phyloP scores from a whole-genome alignment of 768 basidiomycete species.

The Boletellus ananiceps region DNA sequence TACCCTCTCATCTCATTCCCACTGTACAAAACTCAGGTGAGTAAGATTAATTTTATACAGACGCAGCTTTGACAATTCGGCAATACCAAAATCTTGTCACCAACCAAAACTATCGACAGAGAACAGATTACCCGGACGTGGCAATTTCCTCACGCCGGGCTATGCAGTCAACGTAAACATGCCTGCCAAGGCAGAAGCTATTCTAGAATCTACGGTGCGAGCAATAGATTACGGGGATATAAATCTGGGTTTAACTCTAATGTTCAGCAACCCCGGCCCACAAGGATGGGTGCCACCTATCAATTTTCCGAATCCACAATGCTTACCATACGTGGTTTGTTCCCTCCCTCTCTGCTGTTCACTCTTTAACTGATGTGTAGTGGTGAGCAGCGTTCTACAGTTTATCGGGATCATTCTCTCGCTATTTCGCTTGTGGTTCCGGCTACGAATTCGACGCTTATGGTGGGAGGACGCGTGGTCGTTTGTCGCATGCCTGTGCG shows the following conservation, averaged over 20 bases:
- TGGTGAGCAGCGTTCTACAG: conserved; percentile 4
- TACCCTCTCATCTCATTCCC: not conserved
- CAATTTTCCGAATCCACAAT: conserved; percentile 12
- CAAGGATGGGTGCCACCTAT: conserved; percentile 6
- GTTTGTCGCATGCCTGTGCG: conserved; percentile 6
- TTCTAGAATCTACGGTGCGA: not conserved
- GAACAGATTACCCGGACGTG: not conserved
- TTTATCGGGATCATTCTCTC: conserved; percentile 11
- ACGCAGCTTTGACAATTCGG: not conserved
- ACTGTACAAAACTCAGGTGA: not conserved
- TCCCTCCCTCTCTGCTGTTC: not conserved
- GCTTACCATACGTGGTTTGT: conserved; percentile 10
- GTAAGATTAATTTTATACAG: not conserved
- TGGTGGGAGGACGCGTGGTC: conserved; percentile 25
- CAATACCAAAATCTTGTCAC: not conserved
- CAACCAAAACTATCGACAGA: not conserved
- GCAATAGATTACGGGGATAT: not conserved
- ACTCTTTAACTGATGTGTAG: conserved; percentile 3
- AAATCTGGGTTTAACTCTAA: not conserved
- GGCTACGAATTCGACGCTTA: conserved; percentile 12
- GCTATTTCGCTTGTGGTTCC: conserved; percentile 18
- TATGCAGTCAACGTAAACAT: not conserved
- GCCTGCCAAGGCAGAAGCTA: no score
- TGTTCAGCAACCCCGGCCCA: not conserved
- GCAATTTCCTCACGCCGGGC: not conserved